Base-by-base conservation (phyloP, 768 basidiomycete genomes). In the Antrodiella citrinella region DNA sequence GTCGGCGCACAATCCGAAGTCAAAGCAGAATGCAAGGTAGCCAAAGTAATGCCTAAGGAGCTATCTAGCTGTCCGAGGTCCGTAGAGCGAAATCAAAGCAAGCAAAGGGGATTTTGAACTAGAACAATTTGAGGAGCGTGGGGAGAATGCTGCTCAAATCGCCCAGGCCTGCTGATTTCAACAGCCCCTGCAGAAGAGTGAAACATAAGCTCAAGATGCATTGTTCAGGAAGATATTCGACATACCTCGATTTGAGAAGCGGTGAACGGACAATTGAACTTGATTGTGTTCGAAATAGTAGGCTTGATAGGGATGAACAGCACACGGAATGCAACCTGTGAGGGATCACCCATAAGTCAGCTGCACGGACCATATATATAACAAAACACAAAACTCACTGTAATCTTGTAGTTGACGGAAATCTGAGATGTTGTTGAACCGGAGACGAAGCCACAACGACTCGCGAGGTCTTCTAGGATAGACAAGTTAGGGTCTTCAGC, bases 251-350 rank as follows among this genome's bases (percentile, higher is more conserved):
- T 50, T 21, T 66, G 68, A 30, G 41, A 46, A 18, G 65, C 47
- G 20, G 66, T 59, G 46, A 89, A 54, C 2, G 89, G 89, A 61
- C 88, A 91, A 10, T 64, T 54, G 60, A 91, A 86, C 26, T 62
- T 75, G 55, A 84, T 72, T 4, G 67, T 65, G 56, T 82, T 82
- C 47, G 72, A 76, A 59, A 91, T 71, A 2, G 77, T 74, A 10
- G 86, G 88, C 13, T 78, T 79, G 40, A 90, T 71, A 0, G 80
- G 78, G 41, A 88, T 70, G 49, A 82, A 65, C n/a, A 87, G 58
- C 13, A 89, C 72, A 26, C 74, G 73, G 49, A 91, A 63, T n/a
- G 70, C 78, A 50, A 89, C 65, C 85, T 89, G 50, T 52, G 3
- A 51, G 2, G 38, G 24, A 22, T 12, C 19, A 4, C 5, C 41